A percentile compares a stretch with the other conserved stretches of the same genome.
Conservation (phyloP, 148 eudicot genomes). For the Cornus florida region DNA sequence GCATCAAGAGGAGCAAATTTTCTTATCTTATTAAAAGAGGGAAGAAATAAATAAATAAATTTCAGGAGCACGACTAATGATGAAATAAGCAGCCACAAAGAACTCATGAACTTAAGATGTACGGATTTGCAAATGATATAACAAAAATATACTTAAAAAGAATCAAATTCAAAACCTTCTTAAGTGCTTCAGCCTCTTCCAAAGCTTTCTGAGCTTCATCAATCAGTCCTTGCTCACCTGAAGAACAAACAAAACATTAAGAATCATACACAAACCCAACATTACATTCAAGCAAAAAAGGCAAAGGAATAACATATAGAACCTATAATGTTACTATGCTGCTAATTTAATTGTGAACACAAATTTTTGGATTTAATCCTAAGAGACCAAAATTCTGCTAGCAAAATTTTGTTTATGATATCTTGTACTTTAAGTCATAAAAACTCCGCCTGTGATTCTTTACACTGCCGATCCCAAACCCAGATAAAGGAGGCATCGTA, state of each 20-base stretch:
- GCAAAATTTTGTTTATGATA: no score
- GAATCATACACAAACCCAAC: neutral
- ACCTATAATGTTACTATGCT: no score
- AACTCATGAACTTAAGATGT: neutral
- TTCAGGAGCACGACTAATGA: neutral
- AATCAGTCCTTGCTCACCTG: conserved; percentile 97
- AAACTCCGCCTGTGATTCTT: no score
- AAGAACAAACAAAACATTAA: conserved; percentile 13
- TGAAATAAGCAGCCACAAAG: neutral
- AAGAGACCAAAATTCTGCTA: neutral
- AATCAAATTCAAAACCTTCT: conserved; percentile 52
- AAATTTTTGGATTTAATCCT: neutral
- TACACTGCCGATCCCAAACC: no score
- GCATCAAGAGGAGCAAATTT: conserved; percentile 1
- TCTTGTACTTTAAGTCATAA: no score
- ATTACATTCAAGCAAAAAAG: neutral
- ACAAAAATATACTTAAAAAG: neutral
- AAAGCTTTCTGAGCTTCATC: conserved; percentile 95
- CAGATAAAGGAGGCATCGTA: no score
- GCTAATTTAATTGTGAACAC: neutral
- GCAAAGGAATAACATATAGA: neutral
- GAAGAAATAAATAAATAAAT: neutral
- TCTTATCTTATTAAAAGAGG: neutral
- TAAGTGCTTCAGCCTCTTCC: conserved; percentile 98
- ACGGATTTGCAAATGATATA: neutral